A percentile compares a stretch with the other conserved stretches of the same genome.
phyloP scores from a whole-genome alignment of 352 stramenopile genomes.

The Pythium folliculosum region DNA sequence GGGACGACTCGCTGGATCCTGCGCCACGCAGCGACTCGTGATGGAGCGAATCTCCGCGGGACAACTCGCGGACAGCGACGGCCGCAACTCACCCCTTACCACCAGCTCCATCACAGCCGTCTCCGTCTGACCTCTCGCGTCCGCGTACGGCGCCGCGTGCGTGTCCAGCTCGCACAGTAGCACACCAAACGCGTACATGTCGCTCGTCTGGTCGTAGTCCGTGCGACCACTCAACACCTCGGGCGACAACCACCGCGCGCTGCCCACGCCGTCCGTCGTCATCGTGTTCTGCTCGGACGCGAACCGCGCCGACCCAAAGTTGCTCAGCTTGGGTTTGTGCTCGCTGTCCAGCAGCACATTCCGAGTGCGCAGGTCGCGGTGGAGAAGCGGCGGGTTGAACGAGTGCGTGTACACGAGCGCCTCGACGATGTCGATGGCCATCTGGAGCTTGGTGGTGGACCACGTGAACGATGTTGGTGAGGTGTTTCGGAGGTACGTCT shows the following conservation, averaged over 20 bases:
- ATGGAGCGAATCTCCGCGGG: too few species aligned
- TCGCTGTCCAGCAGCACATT: constrained; percentile 52
- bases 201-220: constrained; percentile 51
- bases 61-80: constrained; percentile 33
- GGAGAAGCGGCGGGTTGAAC: constrained; percentile 55
- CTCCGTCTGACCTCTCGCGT: constrained; percentile 37
- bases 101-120: constrained; percentile 58
- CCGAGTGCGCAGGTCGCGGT: constrained; percentile 59
- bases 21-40: too few species aligned
- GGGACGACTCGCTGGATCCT: neutral
- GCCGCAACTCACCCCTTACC: constrained; percentile 40
- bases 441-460: constrained; percentile 50
- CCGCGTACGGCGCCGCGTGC: constrained; percentile 40
- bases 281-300: constrained; percentile 40
- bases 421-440: constrained; percentile 59
- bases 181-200: constrained; percentile 56
- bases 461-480: constrained; percentile 29
- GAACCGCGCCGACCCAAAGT: constrained; percentile 49
- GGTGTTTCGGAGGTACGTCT: constrained; percentile 33
- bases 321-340: constrained; percentile 38
- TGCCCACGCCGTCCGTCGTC: constrained; percentile 55
- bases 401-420: constrained; percentile 72
- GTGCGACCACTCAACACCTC: constrained; percentile 49
- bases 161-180: constrained; percentile 68
- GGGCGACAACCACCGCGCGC: constrained; percentile 52